Percentiles rank a stretch among this genome's conserved stretches.
Evolutionary conservation across 192 early-diverging fungal genomes (phyloP).

Genomic region (Thamnidium elegans): DNA sequence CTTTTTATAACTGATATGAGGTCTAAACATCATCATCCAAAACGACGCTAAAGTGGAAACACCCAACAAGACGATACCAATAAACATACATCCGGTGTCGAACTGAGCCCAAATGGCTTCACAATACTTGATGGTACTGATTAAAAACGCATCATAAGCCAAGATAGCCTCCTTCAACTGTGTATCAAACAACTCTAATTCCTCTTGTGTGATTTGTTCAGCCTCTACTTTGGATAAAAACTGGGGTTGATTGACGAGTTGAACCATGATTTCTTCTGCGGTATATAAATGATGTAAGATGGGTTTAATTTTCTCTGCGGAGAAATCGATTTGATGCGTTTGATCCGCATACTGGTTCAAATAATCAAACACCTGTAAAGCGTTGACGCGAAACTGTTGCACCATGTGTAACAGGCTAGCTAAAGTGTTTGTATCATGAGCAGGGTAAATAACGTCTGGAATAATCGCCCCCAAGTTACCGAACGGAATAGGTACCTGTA

Average conservation of each 20-base stretch:
- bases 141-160: conserved; percentile 45
- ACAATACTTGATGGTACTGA: conserved; percentile 63
- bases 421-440: not conserved
- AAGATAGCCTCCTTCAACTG: conserved; percentile 17
- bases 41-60: not conserved
- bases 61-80: conserved; percentile 63
- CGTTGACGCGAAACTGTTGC: conserved; percentile 53
- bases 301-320: conserved; percentile 36
- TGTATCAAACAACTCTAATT: not conserved
- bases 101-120: conserved; percentile 93
- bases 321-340: conserved; percentile 54
- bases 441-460: conserved; percentile 75
- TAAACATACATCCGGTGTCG: conserved; percentile 71
- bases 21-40: not conserved
- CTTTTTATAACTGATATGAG: not conserved
- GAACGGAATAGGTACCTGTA: conserved; percentile 90
- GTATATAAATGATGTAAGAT: conserved; percentile 31
- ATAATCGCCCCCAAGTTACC: conserved; percentile 88
- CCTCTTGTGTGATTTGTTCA: not conserved
- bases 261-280: conserved; percentile 18
- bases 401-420: conserved; percentile 47
- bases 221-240: not conserved
- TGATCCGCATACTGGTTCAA: conserved; percentile 52
- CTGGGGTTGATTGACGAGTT: not conserved
- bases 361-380: conserved; percentile 67